These are phyloP conservation scores for Tagetes erecta DNA, from an alignment of 129 eudicot species.

Conservation along the genomic window DNA sequence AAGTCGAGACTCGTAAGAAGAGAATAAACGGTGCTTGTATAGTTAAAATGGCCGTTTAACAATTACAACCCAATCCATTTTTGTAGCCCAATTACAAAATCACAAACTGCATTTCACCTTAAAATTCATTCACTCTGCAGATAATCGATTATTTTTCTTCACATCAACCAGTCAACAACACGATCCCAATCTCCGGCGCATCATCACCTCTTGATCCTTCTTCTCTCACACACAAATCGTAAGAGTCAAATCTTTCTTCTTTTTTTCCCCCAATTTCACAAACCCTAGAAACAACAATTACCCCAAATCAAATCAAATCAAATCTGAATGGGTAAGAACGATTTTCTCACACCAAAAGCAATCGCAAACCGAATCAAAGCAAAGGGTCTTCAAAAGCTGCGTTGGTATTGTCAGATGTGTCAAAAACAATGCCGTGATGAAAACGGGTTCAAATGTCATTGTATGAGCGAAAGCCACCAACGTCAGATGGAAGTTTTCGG, in stretches of 20 bases:
- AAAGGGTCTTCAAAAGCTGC: slow-evolving; percentile 83
- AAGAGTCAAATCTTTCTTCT: not conserved
- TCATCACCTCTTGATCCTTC: not conserved
- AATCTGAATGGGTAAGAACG: slow-evolving; percentile 77
- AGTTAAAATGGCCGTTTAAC: not conserved
- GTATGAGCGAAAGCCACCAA: slow-evolving; percentile 92
- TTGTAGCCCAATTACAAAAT: not conserved
- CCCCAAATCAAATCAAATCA: not conserved
- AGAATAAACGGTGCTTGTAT: no score
- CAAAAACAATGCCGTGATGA: slow-evolving; percentile 95
- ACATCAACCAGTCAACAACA: not conserved
- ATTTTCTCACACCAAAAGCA: slow-evolving; percentile 85
- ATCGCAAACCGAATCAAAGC: slow-evolving; percentile 92
- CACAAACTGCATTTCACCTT: not conserved
- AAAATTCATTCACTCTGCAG: not conserved
- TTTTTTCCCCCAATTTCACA: not conserved
- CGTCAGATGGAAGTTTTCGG: slow-evolving; percentile 93
- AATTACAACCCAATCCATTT: not conserved
- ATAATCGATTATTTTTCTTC: no score
- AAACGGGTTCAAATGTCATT: slow-evolving; percentile 92
- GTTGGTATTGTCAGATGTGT: slow-evolving; percentile 99
- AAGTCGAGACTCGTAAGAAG: no score
- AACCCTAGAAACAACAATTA: slow-evolving; percentile 7
- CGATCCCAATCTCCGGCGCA: not conserved
- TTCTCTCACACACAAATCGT: not conserved